A percentile compares a stretch with the other conserved stretches of the same genome.
phyloP scores from a whole-genome alignment of 805 yeast genomes.

The Metschnikowia picachoensis region DNA sequence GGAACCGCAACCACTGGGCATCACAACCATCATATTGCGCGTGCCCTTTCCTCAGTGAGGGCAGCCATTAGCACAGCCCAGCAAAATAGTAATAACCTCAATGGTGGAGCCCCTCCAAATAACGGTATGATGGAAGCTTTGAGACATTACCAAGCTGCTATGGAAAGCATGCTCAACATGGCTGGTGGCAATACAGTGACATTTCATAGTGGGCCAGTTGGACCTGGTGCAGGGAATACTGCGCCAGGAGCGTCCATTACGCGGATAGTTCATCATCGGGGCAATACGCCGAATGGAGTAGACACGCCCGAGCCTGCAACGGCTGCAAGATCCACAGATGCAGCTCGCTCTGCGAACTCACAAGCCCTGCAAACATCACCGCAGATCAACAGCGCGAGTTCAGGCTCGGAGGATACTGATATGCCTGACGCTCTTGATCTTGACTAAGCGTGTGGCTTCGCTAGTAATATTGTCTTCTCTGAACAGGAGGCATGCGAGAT shows the following conservation, averaged over 20 bases:
- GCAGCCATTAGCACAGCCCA: not conserved
- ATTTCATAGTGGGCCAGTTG: not conserved
- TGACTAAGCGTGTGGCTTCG: not conserved
- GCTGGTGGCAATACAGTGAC: not conserved
- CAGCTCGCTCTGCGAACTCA: not conserved
- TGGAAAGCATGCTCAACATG: slow-evolving; percentile 1
- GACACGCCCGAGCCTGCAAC: not conserved
- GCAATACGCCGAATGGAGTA: not conserved
- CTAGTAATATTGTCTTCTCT: not conserved
- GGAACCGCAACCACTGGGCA: no score
- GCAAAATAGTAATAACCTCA: not conserved
- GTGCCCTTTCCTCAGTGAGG: slow-evolving; percentile 1
- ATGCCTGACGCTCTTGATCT: slow-evolving; percentile 15
- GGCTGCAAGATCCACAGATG: not conserved
- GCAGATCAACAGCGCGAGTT: not conserved
- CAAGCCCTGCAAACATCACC: not conserved
- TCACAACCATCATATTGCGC: not conserved
- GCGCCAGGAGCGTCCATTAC: not conserved
- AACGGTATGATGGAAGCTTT: slow-evolving; percentile 1
- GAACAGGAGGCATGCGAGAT: no score
- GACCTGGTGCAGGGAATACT: not conserved
- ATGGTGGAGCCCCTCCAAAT: not conserved
- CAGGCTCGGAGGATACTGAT: slow-evolving; percentile 11
- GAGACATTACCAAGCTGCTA: slow-evolving; percentile 6
- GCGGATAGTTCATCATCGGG: not conserved